Evolutionary conservation across 345 rosid species (phyloP).

Genomic region (Citropsis articulata): DNA sequence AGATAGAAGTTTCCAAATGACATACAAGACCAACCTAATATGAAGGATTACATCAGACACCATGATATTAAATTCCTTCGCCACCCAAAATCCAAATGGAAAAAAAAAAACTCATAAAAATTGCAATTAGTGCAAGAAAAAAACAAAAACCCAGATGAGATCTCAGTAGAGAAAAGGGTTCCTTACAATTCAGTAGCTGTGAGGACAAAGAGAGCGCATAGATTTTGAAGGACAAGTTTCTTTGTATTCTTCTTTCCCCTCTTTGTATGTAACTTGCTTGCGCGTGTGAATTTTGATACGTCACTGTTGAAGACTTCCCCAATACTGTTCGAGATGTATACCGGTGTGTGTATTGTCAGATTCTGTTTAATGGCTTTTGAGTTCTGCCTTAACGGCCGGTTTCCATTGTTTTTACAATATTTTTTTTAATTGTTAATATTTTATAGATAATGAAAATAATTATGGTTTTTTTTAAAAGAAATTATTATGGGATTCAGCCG

Average conservation of each 20-base stretch:
- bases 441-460: too few relatives aligned
- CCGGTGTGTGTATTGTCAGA: not conserved
- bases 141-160: slow-evolving; percentile 8
- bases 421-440: too few relatives aligned
- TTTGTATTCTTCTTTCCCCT: not conserved
- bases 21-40: not conserved
- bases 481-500: too few relatives aligned
- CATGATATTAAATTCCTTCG: not conserved
- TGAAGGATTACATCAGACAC: not conserved
- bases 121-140: not conserved
- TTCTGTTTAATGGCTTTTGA: not conserved
- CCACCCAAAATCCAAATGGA: not conserved
- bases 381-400: not conserved
- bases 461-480: too few relatives aligned
- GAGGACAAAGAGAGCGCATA: not conserved
- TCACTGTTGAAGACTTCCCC: not conserved
- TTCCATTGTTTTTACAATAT: not conserved
- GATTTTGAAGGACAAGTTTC: not conserved
- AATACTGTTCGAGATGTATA: not conserved
- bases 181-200: not conserved
- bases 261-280: not conserved
- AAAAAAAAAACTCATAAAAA: not conserved
- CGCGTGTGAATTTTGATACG: not conserved
- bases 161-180: not conserved
- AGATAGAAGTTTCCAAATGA: not conserved